phyloP scores from a whole-genome alignment of 169 alveolate genomes.

The Cryptosporidium muris region DNA sequence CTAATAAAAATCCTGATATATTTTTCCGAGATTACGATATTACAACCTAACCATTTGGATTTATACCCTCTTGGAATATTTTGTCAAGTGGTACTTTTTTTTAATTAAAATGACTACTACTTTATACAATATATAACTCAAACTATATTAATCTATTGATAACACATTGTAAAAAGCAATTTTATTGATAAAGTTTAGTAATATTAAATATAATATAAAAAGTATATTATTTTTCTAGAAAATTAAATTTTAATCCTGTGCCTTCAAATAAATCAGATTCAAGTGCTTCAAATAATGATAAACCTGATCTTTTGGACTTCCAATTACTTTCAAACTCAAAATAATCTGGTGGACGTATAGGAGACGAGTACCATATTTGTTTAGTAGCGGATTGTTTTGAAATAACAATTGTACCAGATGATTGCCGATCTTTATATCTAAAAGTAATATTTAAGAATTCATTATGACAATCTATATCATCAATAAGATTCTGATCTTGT shows the following conservation, averaged over 20 bases:
- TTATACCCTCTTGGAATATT: too few relatives aligned
- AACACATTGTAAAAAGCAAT: too few relatives aligned
- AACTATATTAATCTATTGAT: too few relatives aligned
- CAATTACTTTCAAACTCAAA: slow-evolving; percentile 26
- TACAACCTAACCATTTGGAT: too few relatives aligned
- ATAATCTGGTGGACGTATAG: slow-evolving; percentile 58
- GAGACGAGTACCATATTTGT: slow-evolving; percentile 68
- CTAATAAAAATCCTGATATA: neutral
- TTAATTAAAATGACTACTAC: too few relatives aligned
- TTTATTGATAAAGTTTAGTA: too few relatives aligned
- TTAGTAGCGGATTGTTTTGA: slow-evolving; percentile 53
- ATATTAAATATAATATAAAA: too few relatives aligned
- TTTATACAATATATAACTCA: too few relatives aligned
- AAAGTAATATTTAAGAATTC: slow-evolving; percentile 59
- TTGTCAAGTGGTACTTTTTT: too few relatives aligned
- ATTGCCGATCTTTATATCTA: neutral
- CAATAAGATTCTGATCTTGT: slow-evolving; percentile 10
- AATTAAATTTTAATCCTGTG: slow-evolving; percentile 40
- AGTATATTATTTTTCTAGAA: neutral
- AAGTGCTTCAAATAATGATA: slow-evolving; percentile 19
- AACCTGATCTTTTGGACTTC: slow-evolving; percentile 32
- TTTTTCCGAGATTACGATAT: neutral
- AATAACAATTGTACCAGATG: slow-evolving; percentile 28
- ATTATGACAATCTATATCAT: slow-evolving; percentile 43
- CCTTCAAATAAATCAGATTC: slow-evolving; percentile 11